These are phyloP conservation scores for Angophora floribunda DNA, from an alignment of 345 rosid genomes.

Conservation along the genomic window DNA sequence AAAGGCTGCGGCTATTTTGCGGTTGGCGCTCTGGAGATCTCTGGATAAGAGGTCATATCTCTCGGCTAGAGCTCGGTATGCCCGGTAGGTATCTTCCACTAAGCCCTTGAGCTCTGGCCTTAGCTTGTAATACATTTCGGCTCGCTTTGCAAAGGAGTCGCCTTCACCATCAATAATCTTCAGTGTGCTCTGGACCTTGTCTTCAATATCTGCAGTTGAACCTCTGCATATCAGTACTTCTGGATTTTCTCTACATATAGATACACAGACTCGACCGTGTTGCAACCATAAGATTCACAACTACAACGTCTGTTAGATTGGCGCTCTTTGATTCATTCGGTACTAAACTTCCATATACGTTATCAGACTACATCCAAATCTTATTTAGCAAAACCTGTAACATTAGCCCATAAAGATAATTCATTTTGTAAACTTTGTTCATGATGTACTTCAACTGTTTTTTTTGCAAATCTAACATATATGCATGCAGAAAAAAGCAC, in stretches of 20 bases:
- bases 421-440: background rate
- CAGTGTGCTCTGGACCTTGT: background rate
- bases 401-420: no score
- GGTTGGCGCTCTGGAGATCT: constrained; percentile 9
- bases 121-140: constrained; percentile 7
- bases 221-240: background rate
- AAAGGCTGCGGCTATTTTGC: constrained; percentile 5
- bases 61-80: constrained; percentile 9
- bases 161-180: constrained; percentile 7
- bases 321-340: background rate
- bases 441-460: background rate
- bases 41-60: constrained; percentile 7
- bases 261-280: background rate
- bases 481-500: background rate
- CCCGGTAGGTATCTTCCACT: constrained; percentile 5
- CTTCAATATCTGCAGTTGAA: constrained; percentile 7
- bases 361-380: background rate
- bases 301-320: background rate
- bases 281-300: background rate
- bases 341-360: background rate
- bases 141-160: constrained; percentile 8
- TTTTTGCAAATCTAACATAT: background rate
- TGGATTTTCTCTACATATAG: background rate
- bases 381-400: no score
- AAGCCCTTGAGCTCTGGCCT: constrained; percentile 8